Evolutionary conservation across 148 eudicot species (phyloP), one percentile per base, ranked within the genome.

Genomic region (Nepenthes gracilis): DNA sequence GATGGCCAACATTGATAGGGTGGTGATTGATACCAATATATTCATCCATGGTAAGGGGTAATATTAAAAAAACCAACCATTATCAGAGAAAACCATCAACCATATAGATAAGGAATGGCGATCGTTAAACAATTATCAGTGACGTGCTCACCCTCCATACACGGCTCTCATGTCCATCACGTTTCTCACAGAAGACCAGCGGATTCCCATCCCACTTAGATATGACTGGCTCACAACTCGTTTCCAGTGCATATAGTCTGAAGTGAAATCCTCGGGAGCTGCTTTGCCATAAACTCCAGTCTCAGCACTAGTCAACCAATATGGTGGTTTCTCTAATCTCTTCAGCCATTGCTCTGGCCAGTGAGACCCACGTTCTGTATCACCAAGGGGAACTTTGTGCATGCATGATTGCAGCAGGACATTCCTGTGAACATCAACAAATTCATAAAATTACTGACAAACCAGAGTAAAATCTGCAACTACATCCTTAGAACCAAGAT

Each of bases 121-220:
- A 35, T 35, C 11, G 9, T 2, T n/a, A 55, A 33, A 55, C 11
- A 1, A 55, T 4, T 10, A 33, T 1, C 10, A 55, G 58, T 8
- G 9, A 55, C 1, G 9, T 53, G 64, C 87, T 79, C 70, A 83
- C 87, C 88, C 85, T 75, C 88, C 88, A 71, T 83, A 83, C 56
- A 83, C 63, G 33, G 88, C 69, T 65, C 81, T 77, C 88, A 83
- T 83, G 76, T 83, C 88, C 85, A 83, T 77, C 59, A 75, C 88
- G 69, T 83, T 83, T 65, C 88, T 70, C 58, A 83, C 82, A 47
- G 56, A 64, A 51, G 88, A 72, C 88, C 88, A 83, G 68, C 72
- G 60, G 47, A 83, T 75, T 37, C 80, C 88, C 72, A 83, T 50
- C 15, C 84, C 85, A 40, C 38, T 67, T 6, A 80, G 60, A 67